Evolutionary conservation across 2,329 filamentous ascomycete species (phyloP), one percentile per base, ranked within the genome.

Genomic region (Colletotrichum endophyticum): DNA sequence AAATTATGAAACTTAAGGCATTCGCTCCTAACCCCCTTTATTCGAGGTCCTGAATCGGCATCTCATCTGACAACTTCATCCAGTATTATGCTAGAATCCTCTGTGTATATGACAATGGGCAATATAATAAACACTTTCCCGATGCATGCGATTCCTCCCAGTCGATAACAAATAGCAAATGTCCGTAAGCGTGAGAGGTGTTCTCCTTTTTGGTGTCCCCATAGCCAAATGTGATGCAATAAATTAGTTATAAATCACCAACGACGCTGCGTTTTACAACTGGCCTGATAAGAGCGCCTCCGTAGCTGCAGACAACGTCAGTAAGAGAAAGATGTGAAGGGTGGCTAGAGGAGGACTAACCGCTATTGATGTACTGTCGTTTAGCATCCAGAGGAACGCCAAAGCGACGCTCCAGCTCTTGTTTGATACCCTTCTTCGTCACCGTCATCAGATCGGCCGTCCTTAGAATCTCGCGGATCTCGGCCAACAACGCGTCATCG

Each of bases 391-490:
- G 90, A 75, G 93, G 92, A 78, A 98, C 93, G 77, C 95, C 95
- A 82, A 99, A 99, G 78, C 96, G 92, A 82, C 93, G 92, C 89
- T 99, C 97, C 74, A 99, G 88, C 88, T 99, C 97, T 80, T 92
- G 87, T 90, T 99, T 99, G 86, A 99, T 95, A 81, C 95, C 95
- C 92, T 99, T 99, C 92, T 99, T 99, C 79, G 97, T 99, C 59
- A 99, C 95, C 6, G 92, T 96, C 97, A 99, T 99, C 82, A 99
- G 87, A 86, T 99, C 97, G 3, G 96, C 96, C 15, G 94, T 98
- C 80, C 93, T 92, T 78, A 99, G 88, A 78, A 99, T 98, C 82
- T 98, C 96, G 68, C 97, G 92, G 81, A 99, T 99, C 89, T 99
- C 97, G 0, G 95, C 94, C 78, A 99, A 88, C 66, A 99, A 89